Conservation (phyloP, 345 rosid genomes). For the Reutealis trisperma region DNA sequence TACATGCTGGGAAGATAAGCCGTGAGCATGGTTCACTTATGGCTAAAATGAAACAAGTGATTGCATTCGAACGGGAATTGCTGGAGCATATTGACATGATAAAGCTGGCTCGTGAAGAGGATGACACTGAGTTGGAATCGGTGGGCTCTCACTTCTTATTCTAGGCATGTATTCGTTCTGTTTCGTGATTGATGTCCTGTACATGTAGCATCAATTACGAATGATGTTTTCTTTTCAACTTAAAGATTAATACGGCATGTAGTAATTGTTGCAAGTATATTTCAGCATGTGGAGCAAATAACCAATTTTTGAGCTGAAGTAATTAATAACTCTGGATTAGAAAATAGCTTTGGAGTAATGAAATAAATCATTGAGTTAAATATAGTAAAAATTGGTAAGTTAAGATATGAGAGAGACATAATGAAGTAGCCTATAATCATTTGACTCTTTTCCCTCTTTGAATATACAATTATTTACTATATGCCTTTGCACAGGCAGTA, state of each 20-base stretch:
- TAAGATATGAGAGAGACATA: neutral
- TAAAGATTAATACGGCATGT: neutral
- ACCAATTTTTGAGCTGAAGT: neutral
- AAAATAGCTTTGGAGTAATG: neutral
- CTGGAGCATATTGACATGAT: constrained; percentile 97
- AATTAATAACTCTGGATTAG: neutral
- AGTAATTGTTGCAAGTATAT: neutral
- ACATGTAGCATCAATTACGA: neutral
- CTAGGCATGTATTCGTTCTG: constrained; percentile 67
- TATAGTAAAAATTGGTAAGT: neutral
- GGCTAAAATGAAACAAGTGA: constrained; percentile 76
- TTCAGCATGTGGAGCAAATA: neutral
- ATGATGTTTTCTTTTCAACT: neutral
- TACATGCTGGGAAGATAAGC: constrained; percentile 80
- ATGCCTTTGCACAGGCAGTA: neutral
- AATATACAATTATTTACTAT: neutral
- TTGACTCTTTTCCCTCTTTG: neutral
- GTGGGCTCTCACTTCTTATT: constrained; percentile 66
- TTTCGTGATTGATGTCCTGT: constrained; percentile 20
- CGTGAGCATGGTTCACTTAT: constrained; percentile 78
- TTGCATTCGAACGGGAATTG: constrained; percentile 69
- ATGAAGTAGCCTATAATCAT: neutral
- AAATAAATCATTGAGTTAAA: neutral
- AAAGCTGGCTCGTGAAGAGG: constrained; percentile 87
- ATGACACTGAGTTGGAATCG: constrained; percentile 85